These are phyloP conservation scores for Cercophora newfieldiana DNA, from an alignment of 495 filamentous ascomycete genomes.

Conservation along the genomic window DNA sequence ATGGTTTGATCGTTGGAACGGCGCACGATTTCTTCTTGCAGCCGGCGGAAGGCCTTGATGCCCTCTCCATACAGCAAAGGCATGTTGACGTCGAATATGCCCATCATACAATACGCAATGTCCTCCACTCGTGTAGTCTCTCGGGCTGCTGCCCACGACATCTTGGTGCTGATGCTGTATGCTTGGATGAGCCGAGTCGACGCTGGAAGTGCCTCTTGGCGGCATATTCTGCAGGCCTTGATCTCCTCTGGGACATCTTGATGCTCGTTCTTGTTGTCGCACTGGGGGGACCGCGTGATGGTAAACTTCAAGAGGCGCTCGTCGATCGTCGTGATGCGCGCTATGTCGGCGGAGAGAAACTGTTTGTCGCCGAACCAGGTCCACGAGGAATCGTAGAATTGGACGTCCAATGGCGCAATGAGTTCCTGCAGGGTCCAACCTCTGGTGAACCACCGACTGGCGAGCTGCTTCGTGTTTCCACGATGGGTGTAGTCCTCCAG, in stretches of 20 bases:
- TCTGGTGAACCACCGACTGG: slow-evolving; percentile 1
- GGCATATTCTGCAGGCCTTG: background rate
- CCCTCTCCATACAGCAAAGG: slow-evolving; percentile 25
- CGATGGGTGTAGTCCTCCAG: background rate
- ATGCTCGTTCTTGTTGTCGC: background rate
- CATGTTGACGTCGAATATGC: slow-evolving; percentile 24
- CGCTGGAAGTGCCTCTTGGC: background rate
- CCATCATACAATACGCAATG: slow-evolving; percentile 24
- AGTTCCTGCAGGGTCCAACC: slow-evolving; percentile 16
- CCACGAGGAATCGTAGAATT: slow-evolving; percentile 10
- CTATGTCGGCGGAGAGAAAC: background rate
- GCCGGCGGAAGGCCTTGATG: slow-evolving; percentile 18
- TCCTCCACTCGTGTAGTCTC: slow-evolving; percentile 23
- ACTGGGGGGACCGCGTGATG: background rate
- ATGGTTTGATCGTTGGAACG: background rate
- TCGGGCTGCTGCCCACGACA: slow-evolving; percentile 23
- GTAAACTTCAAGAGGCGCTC: background rate
- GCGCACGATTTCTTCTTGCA: slow-evolving; percentile 25
- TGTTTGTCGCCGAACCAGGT: background rate
- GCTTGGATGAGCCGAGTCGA: background rate
- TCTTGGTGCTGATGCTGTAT: slow-evolving; percentile 10
- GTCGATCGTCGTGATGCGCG: background rate
- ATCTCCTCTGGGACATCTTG: background rate
- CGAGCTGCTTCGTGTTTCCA: background rate
- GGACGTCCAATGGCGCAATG: slow-evolving; percentile 4